Evolutionary conservation across 371 early-diverging fungal species (phyloP).

Genomic region (Chytridium lagenaria): DNA sequence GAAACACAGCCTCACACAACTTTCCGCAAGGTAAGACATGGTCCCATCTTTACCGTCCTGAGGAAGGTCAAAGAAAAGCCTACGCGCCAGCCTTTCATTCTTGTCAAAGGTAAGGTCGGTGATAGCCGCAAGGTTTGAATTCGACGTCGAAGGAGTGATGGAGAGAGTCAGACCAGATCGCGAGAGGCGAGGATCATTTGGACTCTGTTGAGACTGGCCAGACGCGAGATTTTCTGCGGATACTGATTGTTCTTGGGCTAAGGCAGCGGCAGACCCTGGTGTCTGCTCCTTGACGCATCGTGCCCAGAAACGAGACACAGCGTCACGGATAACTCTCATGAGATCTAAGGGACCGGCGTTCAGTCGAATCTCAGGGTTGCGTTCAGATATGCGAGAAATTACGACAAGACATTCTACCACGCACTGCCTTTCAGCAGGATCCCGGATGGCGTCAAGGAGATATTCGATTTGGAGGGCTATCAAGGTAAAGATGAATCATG

Average conservation of each 20-base stretch:
- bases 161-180: constrained; percentile 21
- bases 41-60: constrained; percentile 73
- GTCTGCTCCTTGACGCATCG: constrained; percentile 62
- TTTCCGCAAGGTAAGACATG: constrained; percentile 65
- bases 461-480: constrained; percentile 76
- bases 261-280: constrained; percentile 15
- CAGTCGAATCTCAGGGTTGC: constrained; percentile 67
- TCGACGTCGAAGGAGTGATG: constrained; percentile 6
- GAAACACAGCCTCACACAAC: constrained; percentile 44
- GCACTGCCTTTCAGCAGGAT: constrained; percentile 87
- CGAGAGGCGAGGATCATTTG: background rate
- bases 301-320: constrained; percentile 72
- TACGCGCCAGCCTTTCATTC: constrained; percentile 68
- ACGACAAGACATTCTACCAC: constrained; percentile 75
- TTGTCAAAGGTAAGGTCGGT: constrained; percentile 56
- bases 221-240: constrained; percentile 14
- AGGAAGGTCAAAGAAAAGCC: constrained; percentile 82
- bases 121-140: background rate
- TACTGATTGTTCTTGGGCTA: constrained; percentile 10
- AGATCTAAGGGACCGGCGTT: constrained; percentile 65
- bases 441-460: constrained; percentile 70
- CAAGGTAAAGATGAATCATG: constrained; percentile 39
- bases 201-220: background rate
- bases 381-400: constrained; percentile 68
- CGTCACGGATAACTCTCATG: constrained; percentile 67